A percentile compares a stretch with the other conserved stretches of the same genome.
Conservation (phyloP, 2,329 filamentous ascomycete species). For the Podosphaera fusca region DNA sequence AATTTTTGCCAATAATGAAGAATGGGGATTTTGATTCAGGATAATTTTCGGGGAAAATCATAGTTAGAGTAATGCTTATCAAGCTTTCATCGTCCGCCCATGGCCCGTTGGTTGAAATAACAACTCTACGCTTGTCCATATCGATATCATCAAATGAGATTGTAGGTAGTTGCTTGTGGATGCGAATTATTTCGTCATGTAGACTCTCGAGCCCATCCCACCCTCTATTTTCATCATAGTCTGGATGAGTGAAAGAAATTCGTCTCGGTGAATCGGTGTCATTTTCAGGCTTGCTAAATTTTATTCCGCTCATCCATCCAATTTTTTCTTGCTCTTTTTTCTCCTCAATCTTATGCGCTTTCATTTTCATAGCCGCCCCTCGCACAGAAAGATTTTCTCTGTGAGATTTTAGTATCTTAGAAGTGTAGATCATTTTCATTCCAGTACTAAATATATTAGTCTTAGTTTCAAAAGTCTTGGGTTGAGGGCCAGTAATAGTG, state of each 20-base stretch:
- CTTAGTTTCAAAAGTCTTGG: constrained; percentile 26
- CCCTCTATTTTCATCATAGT: constrained; percentile 19
- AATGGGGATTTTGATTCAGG: constrained; percentile 32
- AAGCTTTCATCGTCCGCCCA: constrained; percentile 33
- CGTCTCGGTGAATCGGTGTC: constrained; percentile 6
- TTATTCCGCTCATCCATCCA: constrained; percentile 47
- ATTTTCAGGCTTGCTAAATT: constrained; percentile 23
- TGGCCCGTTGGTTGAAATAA: constrained; percentile 38
- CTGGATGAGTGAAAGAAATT: constrained; percentile 10
- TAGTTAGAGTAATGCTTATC: constrained; percentile 38
- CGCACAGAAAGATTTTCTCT: not conserved
- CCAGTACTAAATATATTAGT: constrained; percentile 17
- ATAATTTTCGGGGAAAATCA: constrained; percentile 35
- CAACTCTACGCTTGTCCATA: constrained; percentile 34
- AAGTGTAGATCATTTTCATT: constrained; percentile 8
- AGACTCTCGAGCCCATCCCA: constrained; percentile 36
- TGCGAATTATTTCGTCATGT: constrained; percentile 39
- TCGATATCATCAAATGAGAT: constrained; percentile 41
- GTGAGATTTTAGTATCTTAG: constrained; percentile 9
- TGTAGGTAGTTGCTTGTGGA: constrained; percentile 37
- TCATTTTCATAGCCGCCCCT: constrained; percentile 14
- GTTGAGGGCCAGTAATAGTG: constrained; percentile 37
- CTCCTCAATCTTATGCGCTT: constrained; percentile 14
- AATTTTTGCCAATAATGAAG: constrained; percentile 38
- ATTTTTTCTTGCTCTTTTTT: constrained; percentile 30